phyloP scores from a whole-genome alignment of 2,329 filamentous ascomycete genomes.

The Sporothrix luriei region DNA sequence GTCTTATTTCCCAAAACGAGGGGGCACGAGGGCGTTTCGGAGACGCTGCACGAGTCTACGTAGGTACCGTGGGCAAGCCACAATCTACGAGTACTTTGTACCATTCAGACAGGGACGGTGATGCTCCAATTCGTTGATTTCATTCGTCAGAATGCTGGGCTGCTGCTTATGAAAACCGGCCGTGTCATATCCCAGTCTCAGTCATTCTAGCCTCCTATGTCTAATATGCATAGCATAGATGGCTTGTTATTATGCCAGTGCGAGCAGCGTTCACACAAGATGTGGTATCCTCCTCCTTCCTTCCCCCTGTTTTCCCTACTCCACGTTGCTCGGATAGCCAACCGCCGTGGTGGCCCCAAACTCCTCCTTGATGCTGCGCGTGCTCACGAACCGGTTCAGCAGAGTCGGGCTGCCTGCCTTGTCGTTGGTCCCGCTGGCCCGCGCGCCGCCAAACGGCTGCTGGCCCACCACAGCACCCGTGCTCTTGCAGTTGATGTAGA shows the following conservation, averaged over 20 bases:
- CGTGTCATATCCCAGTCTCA: neutral
- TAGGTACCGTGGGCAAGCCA: slow-evolving; percentile 3
- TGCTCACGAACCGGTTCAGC: slow-evolving; percentile 55
- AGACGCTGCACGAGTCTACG: neutral
- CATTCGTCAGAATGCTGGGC: slow-evolving; percentile 25
- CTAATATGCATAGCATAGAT: slow-evolving; percentile 17
- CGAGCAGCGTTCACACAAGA: neutral
- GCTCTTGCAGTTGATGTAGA: slow-evolving; percentile 62
- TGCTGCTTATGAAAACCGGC: slow-evolving; percentile 20
- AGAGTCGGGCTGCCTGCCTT: slow-evolving; percentile 58
- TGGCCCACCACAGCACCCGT: slow-evolving; percentile 60
- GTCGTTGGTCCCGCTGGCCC: slow-evolving; percentile 59
- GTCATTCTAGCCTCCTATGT: neutral
- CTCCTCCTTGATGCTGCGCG: slow-evolving; percentile 67
- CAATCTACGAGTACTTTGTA: neutral
- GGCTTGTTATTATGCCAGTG: slow-evolving; percentile 5
- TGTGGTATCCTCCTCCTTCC: neutral
- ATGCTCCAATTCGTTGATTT: slow-evolving; percentile 27
- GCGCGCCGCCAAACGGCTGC: slow-evolving; percentile 58
- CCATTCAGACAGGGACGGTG: neutral
- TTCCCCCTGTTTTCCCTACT: slow-evolving; percentile 43
- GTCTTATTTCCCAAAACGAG: neutral
- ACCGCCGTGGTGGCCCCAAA: slow-evolving; percentile 66
- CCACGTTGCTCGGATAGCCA: slow-evolving; percentile 71
- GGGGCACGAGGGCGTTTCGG: slow-evolving; percentile 19